A percentile compares a stretch with the other conserved stretches of the same genome.
Evolutionary conservation across 2,329 filamentous ascomycete species (phyloP).

Genomic region (Colletotrichum filicis): DNA sequence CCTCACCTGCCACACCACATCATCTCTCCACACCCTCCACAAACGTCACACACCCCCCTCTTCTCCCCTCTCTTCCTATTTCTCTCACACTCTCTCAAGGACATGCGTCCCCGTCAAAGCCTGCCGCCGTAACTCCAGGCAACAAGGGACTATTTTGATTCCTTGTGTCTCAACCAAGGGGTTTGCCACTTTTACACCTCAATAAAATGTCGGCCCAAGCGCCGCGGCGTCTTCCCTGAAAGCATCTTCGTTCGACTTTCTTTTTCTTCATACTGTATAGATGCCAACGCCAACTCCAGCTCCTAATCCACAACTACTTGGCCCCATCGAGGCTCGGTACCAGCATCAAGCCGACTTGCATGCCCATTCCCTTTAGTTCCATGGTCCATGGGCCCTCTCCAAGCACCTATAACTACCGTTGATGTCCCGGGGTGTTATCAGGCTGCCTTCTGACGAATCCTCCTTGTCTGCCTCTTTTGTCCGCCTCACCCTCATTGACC

Average conservation of each 20-base stretch:
- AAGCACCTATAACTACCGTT: conserved; percentile 35
- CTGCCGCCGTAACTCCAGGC: conserved; percentile 34
- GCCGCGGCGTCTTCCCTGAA: conserved; percentile 26
- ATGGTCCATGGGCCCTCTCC: conserved; percentile 15
- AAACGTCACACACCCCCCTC: conserved; percentile 28
- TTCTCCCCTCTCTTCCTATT: not conserved
- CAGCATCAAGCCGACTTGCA: conserved; percentile 35
- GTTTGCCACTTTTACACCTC: conserved; percentile 29
- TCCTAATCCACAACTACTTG: conserved; percentile 10
- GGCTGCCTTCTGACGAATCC: conserved; percentile 24
- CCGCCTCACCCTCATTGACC: conserved; percentile 43
- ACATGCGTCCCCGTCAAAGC: conserved; percentile 31
- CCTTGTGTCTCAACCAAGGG: conserved; percentile 35
- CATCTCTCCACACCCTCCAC: conserved; percentile 14
- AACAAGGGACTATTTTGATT: conserved; percentile 36
- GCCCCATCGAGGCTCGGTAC: conserved; percentile 27
- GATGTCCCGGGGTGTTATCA: conserved; percentile 28
- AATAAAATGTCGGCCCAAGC: conserved; percentile 35
- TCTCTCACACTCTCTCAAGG: not conserved
- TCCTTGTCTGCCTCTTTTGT: conserved; percentile 38
- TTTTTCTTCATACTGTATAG: conserved; percentile 33
- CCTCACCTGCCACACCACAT: not conserved
- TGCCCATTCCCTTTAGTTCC: conserved; percentile 31
- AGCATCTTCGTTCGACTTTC: conserved; percentile 31
- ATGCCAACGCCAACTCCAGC: not conserved